A percentile compares a stretch with the other conserved stretches of the same genome.
Conservation (phyloP, 306 rosid genomes). For the Cucumis melo region DNA sequence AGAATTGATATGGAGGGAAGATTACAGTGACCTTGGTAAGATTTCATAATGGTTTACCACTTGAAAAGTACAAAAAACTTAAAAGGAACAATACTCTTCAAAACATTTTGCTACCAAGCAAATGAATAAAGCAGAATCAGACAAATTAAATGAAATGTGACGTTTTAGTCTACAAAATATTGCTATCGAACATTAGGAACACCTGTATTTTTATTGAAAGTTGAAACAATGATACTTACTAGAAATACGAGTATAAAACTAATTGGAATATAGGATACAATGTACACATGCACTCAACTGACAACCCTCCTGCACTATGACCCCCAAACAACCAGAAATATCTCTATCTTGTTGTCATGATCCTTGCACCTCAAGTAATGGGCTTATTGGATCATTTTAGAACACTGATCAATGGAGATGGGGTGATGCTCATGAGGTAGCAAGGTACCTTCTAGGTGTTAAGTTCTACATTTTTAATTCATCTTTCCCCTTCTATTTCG, state of each 20-base stretch:
- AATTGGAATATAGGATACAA: neutral
- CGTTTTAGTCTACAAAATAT: neutral
- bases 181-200: neutral
- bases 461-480: neutral
- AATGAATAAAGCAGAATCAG: neutral
- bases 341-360: neutral
- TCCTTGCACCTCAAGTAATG: neutral
- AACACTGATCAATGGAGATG: neutral
- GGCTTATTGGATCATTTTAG: neutral
- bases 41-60: neutral
- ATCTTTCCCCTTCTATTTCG: neutral
- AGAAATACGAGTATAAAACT: neutral
- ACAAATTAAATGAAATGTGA: neutral
- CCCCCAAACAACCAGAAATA: neutral
- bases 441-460: neutral
- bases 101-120: neutral
- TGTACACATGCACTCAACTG: neutral
- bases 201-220: neutral
- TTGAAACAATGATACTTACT: neutral
- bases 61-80: neutral
- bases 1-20: slow-evolving; percentile 6
- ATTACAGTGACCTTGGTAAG: neutral
- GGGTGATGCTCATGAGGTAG: neutral
- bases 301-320: neutral
- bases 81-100: neutral